These are phyloP conservation scores for Trifolium subterraneum DNA, from an alignment of 306 rosid species.

Conservation along the genomic window DNA sequence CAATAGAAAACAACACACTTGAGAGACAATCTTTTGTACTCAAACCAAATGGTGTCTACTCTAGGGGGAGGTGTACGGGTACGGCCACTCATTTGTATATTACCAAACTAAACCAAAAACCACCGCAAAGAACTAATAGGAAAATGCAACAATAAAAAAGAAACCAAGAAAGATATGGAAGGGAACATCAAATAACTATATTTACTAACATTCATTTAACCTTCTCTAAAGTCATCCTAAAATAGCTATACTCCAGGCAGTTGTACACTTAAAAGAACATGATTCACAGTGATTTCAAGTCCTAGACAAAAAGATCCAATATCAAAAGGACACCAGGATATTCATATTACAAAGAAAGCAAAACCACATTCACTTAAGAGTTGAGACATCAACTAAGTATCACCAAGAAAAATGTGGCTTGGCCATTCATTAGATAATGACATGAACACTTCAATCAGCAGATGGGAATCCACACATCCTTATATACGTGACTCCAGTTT, in stretches of 20 bases:
- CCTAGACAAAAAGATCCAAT: conserved; percentile 40
- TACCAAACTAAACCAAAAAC: too few species aligned
- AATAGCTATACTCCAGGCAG: conserved; percentile 31
- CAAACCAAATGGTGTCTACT: too few species aligned
- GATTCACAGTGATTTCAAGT: conserved; percentile 29
- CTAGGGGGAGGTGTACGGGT: too few species aligned
- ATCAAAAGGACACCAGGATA: conserved; percentile 28
- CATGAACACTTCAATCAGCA: conserved; percentile 31
- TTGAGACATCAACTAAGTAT: not conserved
- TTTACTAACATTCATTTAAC: conserved; percentile 5
- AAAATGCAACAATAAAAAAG: not conserved
- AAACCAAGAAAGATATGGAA: not conserved
- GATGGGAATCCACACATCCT: conserved; percentile 17
- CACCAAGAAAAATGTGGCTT: conserved; percentile 4
- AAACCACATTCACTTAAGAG: conserved; percentile 31
- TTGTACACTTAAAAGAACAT: conserved; percentile 31
- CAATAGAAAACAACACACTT: not conserved
- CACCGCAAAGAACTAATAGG: not conserved
- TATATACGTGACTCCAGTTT: conserved; percentile 64
- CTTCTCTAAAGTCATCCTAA: conserved; percentile 30
- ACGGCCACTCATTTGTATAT: too few species aligned
- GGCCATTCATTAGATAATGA: conserved; percentile 25
- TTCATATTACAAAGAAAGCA: conserved; percentile 7
- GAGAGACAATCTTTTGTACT: too few species aligned
- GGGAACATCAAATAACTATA: not conserved